Evolutionary conservation across 306 rosid genomes (phyloP).

Genomic region (Begonia masoniana): DNA sequence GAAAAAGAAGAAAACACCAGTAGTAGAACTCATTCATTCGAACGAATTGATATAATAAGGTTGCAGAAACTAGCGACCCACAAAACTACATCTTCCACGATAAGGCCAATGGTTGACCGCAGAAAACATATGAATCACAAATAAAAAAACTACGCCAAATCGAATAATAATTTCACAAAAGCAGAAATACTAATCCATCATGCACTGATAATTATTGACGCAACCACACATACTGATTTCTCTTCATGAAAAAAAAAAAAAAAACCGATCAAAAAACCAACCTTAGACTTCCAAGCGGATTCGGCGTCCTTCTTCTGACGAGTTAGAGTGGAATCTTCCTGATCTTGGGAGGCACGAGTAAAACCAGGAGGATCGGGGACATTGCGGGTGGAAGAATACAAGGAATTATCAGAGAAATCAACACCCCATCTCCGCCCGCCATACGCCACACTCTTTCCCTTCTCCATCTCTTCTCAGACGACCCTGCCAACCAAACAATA

Average conservation of each 20-base stretch:
- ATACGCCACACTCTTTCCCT: constrained; percentile 71
- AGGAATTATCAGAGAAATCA: constrained; percentile 64
- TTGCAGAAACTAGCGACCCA: no score
- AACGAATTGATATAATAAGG: no score
- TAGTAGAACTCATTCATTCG: no score
- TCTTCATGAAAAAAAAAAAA: no score
- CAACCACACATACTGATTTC: not conserved
- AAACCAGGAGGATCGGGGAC: constrained; percentile 87
- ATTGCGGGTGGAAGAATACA: constrained; percentile 49
- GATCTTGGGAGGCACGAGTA: constrained; percentile 77
- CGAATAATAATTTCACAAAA: no score
- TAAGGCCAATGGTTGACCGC: no score
- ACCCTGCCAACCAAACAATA: no score
- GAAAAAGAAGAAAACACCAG: no score
- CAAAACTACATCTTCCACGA: no score
- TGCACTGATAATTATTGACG: not conserved
- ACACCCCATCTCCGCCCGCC: constrained; percentile 86
- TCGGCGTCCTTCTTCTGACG: constrained; percentile 96
- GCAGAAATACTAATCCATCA: not conserved
- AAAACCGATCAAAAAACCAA: not conserved
- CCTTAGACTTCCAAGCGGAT: constrained; percentile 93
- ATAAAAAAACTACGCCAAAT: no score
- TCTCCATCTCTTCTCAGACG: constrained; percentile 32
- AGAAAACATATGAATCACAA: no score
- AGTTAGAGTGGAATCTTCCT: constrained; percentile 88